These are phyloP conservation scores for Cordyceps farinosa DNA, from an alignment of 2,329 filamentous ascomycete species.

Conservation along the genomic window DNA sequence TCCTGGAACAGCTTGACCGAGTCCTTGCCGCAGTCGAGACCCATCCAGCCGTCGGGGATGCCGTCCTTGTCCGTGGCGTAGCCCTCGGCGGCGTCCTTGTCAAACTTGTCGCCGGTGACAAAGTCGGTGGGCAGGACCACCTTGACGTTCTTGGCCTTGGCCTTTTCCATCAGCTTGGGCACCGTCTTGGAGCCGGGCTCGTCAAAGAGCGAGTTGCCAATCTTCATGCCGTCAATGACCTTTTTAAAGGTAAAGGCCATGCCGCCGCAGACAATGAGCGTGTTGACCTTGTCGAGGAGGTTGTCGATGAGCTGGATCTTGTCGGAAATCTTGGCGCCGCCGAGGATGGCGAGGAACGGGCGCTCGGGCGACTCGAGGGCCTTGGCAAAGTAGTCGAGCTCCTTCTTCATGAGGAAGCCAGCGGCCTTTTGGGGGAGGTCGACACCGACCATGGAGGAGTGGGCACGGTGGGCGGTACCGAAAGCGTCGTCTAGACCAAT, in stretches of 20 bases:
- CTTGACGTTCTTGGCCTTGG: slow-evolving; percentile 93
- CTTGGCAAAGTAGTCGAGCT: slow-evolving; percentile 98
- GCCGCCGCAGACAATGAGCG: slow-evolving; percentile 89
- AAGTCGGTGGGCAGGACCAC: slow-evolving; percentile 93
- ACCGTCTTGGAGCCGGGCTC: slow-evolving; percentile 93
- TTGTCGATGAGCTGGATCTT: slow-evolving; percentile 99
- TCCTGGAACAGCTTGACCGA: slow-evolving; percentile 83
- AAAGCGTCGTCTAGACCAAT: slow-evolving; percentile 79
- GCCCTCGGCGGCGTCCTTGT: slow-evolving; percentile 74
- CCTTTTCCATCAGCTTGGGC: slow-evolving; percentile 83
- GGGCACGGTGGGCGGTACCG: slow-evolving; percentile 94
- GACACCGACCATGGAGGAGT: slow-evolving; percentile 98
- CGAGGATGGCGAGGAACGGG: slow-evolving; percentile 97
- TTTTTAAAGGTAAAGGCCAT: slow-evolving; percentile 99
- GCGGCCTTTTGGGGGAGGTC: slow-evolving; percentile 95
- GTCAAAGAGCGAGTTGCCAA: slow-evolving; percentile 89
- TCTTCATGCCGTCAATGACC: slow-evolving; percentile 85
- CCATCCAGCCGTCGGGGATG: slow-evolving; percentile 97
- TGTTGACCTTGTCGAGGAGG: slow-evolving; percentile 96
- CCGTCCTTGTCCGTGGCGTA: slow-evolving; percentile 81
- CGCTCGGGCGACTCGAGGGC: slow-evolving; percentile 89
- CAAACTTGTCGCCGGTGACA: slow-evolving; percentile 93
- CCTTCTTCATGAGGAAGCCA: slow-evolving; percentile 99
- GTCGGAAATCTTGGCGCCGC: slow-evolving; percentile 97
- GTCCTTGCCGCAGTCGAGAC: slow-evolving; percentile 90